These are phyloP conservation scores for Cyberlindnera euphorbiae DNA, from an alignment of 805 yeast species.

Conservation along the genomic window DNA sequence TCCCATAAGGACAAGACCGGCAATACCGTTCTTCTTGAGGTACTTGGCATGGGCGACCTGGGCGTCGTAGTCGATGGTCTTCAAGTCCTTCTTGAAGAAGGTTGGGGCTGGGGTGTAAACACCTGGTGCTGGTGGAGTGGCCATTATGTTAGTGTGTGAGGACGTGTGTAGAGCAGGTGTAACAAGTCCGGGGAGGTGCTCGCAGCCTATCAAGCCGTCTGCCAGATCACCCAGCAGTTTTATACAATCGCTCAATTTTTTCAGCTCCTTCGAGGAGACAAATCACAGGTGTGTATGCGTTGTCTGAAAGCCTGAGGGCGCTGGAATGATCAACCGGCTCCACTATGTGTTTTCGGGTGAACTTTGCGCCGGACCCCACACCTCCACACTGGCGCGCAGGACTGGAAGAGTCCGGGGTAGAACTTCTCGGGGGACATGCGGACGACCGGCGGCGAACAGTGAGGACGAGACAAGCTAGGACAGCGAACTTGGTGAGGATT, in stretches of 20 bases:
- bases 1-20: slow-evolving; percentile 46
- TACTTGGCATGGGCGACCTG: slow-evolving; percentile 41
- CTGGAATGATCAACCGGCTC: too few species aligned
- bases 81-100: slow-evolving; percentile 39
- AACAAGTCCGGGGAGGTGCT: too few species aligned
- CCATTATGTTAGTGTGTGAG: slow-evolving; percentile 5
- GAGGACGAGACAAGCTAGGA: too few species aligned
- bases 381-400: background rate
- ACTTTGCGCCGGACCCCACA: background rate
- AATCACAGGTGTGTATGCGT: too few species aligned
- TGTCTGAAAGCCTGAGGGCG: too few species aligned
- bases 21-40: slow-evolving; percentile 39
- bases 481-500: too few species aligned
- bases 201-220: too few species aligned
- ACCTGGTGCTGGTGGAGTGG: slow-evolving; percentile 32
- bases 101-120: slow-evolving; percentile 53
- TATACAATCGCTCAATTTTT: background rate
- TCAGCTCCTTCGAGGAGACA: too few species aligned
- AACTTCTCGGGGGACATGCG: background rate
- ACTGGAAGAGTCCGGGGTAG: slow-evolving; percentile 1
- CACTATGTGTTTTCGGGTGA: too few species aligned
- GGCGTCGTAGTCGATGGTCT: slow-evolving; percentile 39
- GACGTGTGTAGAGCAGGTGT: too few species aligned
- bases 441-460: too few species aligned
- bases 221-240: too few species aligned